Evolutionary conservation across 148 eudicot species (phyloP), one percentile per base, ranked within the genome.

Genomic region (Limonium bicolor): DNA sequence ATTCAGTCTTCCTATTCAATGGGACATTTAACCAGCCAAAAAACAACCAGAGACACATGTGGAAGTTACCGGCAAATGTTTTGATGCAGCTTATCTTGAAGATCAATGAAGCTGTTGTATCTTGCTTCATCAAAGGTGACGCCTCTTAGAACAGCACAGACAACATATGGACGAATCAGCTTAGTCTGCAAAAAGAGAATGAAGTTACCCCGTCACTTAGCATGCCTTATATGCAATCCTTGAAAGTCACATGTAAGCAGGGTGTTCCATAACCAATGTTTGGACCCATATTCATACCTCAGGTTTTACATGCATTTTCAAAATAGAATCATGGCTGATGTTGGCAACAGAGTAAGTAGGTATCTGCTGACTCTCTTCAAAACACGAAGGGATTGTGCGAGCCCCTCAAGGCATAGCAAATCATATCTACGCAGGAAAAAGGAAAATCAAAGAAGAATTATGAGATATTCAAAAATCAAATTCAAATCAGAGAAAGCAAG

Each of bases 41-140:
- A 14, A 6, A 20, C 24, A 6, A 11, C 9, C 6, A 51, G 7
- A 16, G n/a, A 12, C 54, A 51, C 16, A 35, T 22, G 36, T 15
- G 25, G 4, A 41, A n/a, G 20, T 54, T 70, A 90, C 97, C 97
- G 60, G 79, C 99, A 92, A 17, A 92, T 85, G 61, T 85, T 92
- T 60, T 92, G 99, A 70, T 92, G 99, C 41, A 92, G 75, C 70
- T 71, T 65, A 48, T 92, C 99, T 71, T 92, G 99, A 38, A 92
- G 94, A 65, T 85, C 99, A 59, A 92, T 92, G 50, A 92, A 92
- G 77, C 95, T 90, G 62, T 90, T 80, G 60, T 90, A 90, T 73
- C 76, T 76, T 27, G 74, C 71, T 57, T 90, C 99, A 46, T 92
- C 63, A 58, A 92, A 85, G 29, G 73, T 71, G 49, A 85, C 57